These are phyloP conservation scores for Penicillium simplicissimum DNA, from an alignment of 495 filamentous ascomycete species.

Conservation along the genomic window DNA sequence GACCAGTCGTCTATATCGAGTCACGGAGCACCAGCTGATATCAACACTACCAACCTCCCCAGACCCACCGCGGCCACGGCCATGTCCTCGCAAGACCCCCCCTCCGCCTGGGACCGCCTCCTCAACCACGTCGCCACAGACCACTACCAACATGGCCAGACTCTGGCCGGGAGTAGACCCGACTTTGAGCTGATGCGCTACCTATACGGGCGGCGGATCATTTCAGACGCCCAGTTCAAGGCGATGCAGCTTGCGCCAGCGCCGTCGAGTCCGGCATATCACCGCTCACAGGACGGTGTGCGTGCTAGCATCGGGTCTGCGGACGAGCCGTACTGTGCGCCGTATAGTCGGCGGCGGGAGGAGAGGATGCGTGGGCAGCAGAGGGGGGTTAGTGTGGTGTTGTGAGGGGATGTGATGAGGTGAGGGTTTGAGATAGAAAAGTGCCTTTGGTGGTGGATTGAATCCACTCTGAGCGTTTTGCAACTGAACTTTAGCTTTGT, in stretches of 20 bases:
- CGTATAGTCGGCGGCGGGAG: slow-evolving; percentile 47
- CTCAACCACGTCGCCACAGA: slow-evolving; percentile 41
- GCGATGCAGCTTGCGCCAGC: slow-evolving; percentile 45
- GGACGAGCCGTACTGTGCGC: slow-evolving; percentile 48
- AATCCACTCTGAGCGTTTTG: background rate
- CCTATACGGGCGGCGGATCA: slow-evolving; percentile 43
- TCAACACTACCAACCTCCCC: background rate
- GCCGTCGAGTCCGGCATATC: slow-evolving; percentile 47
- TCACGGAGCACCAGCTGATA: background rate
- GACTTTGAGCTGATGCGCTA: slow-evolving; percentile 51
- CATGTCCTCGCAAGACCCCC: background rate
- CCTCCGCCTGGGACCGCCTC: slow-evolving; percentile 41
- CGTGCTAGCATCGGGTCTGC: slow-evolving; percentile 45
- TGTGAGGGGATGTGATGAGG: background rate
- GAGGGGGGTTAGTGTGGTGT: slow-evolving; percentile 40
- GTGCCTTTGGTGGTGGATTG: background rate
- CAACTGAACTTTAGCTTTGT: background rate
- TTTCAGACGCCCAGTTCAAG: slow-evolving; percentile 49
- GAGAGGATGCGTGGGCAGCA: slow-evolving; percentile 43
- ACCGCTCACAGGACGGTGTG: slow-evolving; percentile 43
- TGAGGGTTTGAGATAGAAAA: background rate
- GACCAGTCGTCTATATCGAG: background rate
- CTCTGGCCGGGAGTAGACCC: slow-evolving; percentile 41
- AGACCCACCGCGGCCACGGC: background rate
- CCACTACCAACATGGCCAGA: slow-evolving; percentile 44